phyloP scores from a whole-genome alignment of 2,329 filamentous ascomycete species.

The Thielaviopsis punctulata region DNA sequence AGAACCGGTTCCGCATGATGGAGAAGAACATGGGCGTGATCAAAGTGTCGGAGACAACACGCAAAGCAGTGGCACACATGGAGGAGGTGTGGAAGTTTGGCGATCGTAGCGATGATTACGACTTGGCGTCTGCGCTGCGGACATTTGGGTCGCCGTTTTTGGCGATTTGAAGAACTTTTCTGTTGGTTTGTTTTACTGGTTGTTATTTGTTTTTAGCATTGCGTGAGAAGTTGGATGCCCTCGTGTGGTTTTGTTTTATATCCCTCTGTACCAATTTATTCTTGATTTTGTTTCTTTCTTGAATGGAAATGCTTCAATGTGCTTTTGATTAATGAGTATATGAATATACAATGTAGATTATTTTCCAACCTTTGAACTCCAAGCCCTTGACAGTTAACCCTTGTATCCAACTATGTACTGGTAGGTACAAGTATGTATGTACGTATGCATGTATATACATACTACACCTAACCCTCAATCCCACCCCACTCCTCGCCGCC shows the following conservation, averaged over 20 bases:
- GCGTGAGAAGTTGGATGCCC: not conserved
- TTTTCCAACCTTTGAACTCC: too few relatives aligned
- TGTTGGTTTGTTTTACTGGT: not conserved
- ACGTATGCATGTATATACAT: too few relatives aligned
- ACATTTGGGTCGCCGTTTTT: constrained; percentile 8
- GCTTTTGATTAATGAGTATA: not conserved
- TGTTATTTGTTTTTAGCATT: not conserved
- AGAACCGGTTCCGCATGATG: constrained; percentile 26
- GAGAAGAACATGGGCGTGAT: constrained; percentile 25
- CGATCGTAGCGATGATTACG: not conserved
- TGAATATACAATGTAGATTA: not conserved
- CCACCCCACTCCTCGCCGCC: constrained; percentile 29
- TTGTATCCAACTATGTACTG: too few relatives aligned
- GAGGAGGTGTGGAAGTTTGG: constrained; percentile 26
- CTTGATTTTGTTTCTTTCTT: not conserved
- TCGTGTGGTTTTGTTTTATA: not conserved
- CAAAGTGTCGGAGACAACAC: constrained; percentile 28
- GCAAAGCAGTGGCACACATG: constrained; percentile 27
- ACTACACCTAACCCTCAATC: constrained; percentile 26
- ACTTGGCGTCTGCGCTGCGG: constrained; percentile 6
- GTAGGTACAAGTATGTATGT: too few relatives aligned
- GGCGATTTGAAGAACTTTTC: constrained; percentile 1
- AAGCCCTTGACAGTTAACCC: too few relatives aligned
- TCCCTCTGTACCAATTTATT: not conserved
- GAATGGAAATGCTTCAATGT: not conserved